Percentiles rank a stretch among this genome's conserved stretches.
phyloP scores from a whole-genome alignment of 129 eudicot species.

The Artemisia tridentata region DNA sequence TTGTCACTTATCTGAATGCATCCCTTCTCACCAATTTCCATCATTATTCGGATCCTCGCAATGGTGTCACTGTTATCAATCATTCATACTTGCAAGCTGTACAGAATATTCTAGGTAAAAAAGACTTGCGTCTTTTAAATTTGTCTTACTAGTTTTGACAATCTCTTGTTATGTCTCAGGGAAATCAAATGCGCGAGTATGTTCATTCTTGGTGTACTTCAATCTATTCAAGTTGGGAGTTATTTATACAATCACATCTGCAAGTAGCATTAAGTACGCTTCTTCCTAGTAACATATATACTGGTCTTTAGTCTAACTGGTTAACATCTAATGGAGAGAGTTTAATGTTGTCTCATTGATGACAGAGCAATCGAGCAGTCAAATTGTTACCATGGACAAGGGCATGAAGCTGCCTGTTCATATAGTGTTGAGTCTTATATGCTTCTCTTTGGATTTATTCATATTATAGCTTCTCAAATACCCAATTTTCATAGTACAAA shows the following conservation, averaged over 20 bases:
- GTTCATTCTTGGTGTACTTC: constrained; percentile 46
- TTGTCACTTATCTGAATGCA: constrained; percentile 47
- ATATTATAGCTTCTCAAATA: constrained; percentile 69
- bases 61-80: constrained; percentile 45
- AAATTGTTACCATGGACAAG: constrained; percentile 68
- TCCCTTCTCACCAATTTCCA: constrained; percentile 57
- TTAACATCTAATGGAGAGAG: background rate
- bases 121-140: background rate
- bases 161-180: constrained; percentile 37
- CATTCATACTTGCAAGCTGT: constrained; percentile 67
- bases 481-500: constrained; percentile 56
- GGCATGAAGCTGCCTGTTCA: constrained; percentile 57
- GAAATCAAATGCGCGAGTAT: constrained; percentile 34
- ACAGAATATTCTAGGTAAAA: constrained; percentile 49
- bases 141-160: background rate
- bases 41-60: constrained; percentile 46
- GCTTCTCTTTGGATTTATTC: constrained; percentile 69
- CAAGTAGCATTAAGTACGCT: constrained; percentile 61
- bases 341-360: background rate
- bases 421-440: constrained; percentile 45
- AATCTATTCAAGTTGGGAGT: constrained; percentile 59
- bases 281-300: background rate
- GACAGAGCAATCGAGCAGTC: constrained; percentile 77
- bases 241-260: constrained; percentile 71
- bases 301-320: background rate